Conservation (phyloP, 805 yeast species). For the Cyberlindnera nakhonratchasimensis region DNA sequence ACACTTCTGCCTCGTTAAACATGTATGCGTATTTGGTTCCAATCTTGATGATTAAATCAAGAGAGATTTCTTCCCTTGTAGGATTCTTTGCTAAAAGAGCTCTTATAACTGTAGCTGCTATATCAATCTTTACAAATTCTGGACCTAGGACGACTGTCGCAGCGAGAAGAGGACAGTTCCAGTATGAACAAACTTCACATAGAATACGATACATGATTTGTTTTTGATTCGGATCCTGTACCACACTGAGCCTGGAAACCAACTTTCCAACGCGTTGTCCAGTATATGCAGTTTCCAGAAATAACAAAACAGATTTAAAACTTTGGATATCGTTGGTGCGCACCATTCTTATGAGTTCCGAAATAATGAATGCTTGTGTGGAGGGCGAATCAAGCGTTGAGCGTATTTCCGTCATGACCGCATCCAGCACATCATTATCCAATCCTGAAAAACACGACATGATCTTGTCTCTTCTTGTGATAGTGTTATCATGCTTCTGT, state of each 20-base stretch:
- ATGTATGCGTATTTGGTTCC: conserved; percentile 7
- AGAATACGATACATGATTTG: conserved; percentile 9
- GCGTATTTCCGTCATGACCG: conserved; percentile 2
- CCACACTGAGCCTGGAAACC: conserved; percentile 4
- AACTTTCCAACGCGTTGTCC: conserved; percentile 7
- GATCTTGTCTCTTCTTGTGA: neutral
- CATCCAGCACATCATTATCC: neutral
- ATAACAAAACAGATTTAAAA: conserved; percentile 1
- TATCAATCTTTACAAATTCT: neutral
- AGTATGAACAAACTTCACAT: conserved; percentile 9
- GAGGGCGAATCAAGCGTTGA: neutral
- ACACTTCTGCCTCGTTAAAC: conserved; percentile 16
- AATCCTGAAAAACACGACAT: conserved; percentile 10
- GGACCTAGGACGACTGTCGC: conserved; percentile 10
- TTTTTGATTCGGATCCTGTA: conserved; percentile 1
- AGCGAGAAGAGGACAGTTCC: conserved; percentile 13
- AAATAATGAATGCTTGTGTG: conserved; percentile 7
- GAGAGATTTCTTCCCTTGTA: conserved; percentile 18
- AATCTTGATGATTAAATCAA: conserved; percentile 20
- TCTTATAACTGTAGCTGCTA: conserved; percentile 7
- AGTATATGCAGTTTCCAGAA: neutral
- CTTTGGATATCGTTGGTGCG: conserved; percentile 2
- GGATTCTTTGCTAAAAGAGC: conserved; percentile 22
- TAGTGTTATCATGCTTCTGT: neutral
- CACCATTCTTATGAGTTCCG: conserved; percentile 9